Base-by-base conservation (phyloP, 2,329 filamentous ascomycete species). In the Gnomoniopsis sp. region DNA sequence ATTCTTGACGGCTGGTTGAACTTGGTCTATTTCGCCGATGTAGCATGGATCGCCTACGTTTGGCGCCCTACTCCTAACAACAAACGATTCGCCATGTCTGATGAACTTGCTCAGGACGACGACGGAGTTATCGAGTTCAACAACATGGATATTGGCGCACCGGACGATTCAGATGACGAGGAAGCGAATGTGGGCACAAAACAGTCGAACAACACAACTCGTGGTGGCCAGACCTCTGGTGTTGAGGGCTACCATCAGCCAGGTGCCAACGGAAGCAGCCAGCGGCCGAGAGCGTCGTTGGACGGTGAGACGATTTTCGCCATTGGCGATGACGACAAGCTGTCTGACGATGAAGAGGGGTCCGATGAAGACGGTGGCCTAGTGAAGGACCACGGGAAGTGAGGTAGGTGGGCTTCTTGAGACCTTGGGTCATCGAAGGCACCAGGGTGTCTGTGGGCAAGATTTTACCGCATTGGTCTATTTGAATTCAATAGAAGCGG, bases 11-110 rank as follows among this genome's bases (percentile, higher is more conserved):
- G 95, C 57, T 99, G 95, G 95, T 80, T 98, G 53, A 98, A 98
- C 72, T 76, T 99, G 56, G 93, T 99, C 17, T 99, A 98, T 75
- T 86, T 99, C 63, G 90, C 90, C 60, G 93, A 99, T 69, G 91
- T 99, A 26, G 87, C 86, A 56, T 97, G 93, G 75, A 85, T 99
- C 64, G 92, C 95, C 22, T 99, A 98, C 73, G 82, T 99, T 55
- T 99, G 95, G 95, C 84, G 95, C 50, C 95, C 95, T 7, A 98
- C 93, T 22, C 92, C 90, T 54, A 98, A 99, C 76, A 99, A 99
- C 77, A 85, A 93, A 67, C 86, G 95, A 58, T 99, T 99, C 69
- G 95, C 95, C 63, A 99, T 99, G 95, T 96, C 91, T 76, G 95
- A 99, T 69, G 95, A 99, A 84, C 88, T 99, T 70, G 93, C 95